Conservation (phyloP, 116 monocot genomes). For the Trichopus zeylanicus region DNA sequence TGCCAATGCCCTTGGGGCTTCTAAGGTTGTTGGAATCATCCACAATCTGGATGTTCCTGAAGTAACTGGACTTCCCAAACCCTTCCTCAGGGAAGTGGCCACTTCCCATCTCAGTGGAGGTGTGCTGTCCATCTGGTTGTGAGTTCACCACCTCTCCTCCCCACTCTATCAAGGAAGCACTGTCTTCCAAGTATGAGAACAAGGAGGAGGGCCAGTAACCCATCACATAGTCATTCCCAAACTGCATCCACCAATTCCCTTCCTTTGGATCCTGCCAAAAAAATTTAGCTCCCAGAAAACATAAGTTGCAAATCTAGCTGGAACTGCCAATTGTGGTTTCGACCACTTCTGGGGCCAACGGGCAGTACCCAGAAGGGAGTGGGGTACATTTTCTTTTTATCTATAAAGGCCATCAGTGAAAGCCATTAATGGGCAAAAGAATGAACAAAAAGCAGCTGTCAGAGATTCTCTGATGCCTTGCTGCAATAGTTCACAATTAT, state of each 20-base stretch:
- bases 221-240: slow-evolving; percentile 35
- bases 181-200: slow-evolving; percentile 47
- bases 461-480: slow-evolving; percentile 18
- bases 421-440: neutral
- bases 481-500: too few relatives aligned
- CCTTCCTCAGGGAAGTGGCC: slow-evolving; percentile 60
- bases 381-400: neutral
- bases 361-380: too few relatives aligned
- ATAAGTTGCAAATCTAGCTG: too few relatives aligned
- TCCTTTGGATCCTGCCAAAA: slow-evolving; percentile 50
- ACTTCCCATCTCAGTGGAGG: slow-evolving; percentile 60
- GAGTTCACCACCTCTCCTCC: slow-evolving; percentile 67
- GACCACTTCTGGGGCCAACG: too few relatives aligned
- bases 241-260: slow-evolving; percentile 74
- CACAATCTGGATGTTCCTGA: slow-evolving; percentile 55
- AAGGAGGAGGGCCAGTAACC: slow-evolving; percentile 74
- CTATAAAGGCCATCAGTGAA: too few relatives aligned
- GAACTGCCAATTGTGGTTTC: too few relatives aligned
- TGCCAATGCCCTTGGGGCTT: slow-evolving; percentile 20
- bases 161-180: slow-evolving; percentile 53
- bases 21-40: slow-evolving; percentile 44
- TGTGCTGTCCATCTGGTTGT: slow-evolving; percentile 37
- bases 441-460: slow-evolving; percentile 13
- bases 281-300: too few relatives aligned
- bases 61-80: slow-evolving; percentile 51